Percentiles rank a stretch among this genome's conserved stretches.
Evolutionary conservation across 2,329 filamentous ascomycete genomes (phyloP).

Genomic region (Aureobasidium sp.): DNA sequence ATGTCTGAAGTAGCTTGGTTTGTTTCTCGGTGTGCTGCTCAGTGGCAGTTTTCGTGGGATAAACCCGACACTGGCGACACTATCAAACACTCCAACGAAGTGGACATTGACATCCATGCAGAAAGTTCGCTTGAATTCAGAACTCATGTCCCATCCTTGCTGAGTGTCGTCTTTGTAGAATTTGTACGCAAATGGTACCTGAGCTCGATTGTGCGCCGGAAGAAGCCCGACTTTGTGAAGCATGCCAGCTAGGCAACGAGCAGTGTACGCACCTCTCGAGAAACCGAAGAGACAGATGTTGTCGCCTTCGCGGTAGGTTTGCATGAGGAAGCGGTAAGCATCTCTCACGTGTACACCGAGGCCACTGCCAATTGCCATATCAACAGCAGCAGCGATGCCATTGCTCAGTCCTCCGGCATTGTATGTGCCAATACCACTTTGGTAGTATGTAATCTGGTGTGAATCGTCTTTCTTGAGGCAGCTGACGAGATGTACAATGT

Average conservation of each 20-base stretch:
- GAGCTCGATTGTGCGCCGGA: slow-evolving; percentile 27
- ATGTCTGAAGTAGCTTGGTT: slow-evolving; percentile 32
- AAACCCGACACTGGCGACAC: slow-evolving; percentile 35
- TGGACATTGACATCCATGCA: slow-evolving; percentile 35
- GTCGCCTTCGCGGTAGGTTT: slow-evolving; percentile 39
- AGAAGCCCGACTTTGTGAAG: slow-evolving; percentile 34
- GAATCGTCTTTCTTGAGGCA: slow-evolving; percentile 36
- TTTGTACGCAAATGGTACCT: slow-evolving; percentile 36
- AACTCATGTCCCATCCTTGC: slow-evolving; percentile 33
- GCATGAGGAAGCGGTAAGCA: slow-evolving; percentile 40
- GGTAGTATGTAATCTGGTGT: slow-evolving; percentile 34
- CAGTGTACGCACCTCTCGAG: slow-evolving; percentile 43
- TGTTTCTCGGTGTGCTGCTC: slow-evolving; percentile 30
- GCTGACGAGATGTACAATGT: slow-evolving; percentile 36
- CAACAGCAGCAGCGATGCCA: slow-evolving; percentile 32
- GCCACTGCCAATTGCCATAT: slow-evolving; percentile 37
- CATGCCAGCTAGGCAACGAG: slow-evolving; percentile 40
- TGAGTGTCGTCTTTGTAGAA: slow-evolving; percentile 35
- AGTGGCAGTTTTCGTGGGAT: slow-evolving; percentile 31
- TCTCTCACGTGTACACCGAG: slow-evolving; percentile 35
- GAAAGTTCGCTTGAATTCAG: slow-evolving; percentile 38
- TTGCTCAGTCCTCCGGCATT: slow-evolving; percentile 30
- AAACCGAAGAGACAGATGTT: slow-evolving; percentile 43
- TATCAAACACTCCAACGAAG: slow-evolving; percentile 37
- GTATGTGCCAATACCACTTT: slow-evolving; percentile 40